Evolutionary conservation across 257 asterid species (phyloP).

Genomic region (Przewalskia tangutica): DNA sequence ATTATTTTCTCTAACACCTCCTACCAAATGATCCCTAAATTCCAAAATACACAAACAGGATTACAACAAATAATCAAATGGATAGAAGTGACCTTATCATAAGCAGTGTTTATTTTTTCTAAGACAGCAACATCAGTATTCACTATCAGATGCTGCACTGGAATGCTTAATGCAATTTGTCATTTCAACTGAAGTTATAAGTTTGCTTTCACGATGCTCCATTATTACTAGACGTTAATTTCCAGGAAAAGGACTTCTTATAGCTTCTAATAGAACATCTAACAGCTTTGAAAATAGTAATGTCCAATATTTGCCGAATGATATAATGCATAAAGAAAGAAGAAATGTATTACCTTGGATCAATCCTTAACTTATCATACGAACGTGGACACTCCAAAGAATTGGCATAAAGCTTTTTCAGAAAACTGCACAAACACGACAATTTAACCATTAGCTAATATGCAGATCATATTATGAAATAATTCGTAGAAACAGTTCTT

Average conservation of each 20-base stretch:
- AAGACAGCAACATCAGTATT: background rate
- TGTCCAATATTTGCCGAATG: background rate
- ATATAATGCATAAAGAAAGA: background rate
- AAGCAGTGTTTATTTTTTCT: background rate
- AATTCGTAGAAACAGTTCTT: background rate
- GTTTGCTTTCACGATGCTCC: background rate
- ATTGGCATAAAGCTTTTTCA: slow-evolving; percentile 67
- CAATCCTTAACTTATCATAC: slow-evolving; percentile 76
- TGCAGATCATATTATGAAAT: background rate
- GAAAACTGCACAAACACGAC: slow-evolving; percentile 38
- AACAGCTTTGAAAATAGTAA: background rate
- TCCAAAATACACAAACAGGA: background rate
- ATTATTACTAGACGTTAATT: background rate
- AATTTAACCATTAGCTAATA: background rate
- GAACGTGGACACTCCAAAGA: slow-evolving; percentile 88
- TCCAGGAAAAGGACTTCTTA: background rate
- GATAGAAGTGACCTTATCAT: background rate
- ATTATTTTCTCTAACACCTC: too few species aligned
- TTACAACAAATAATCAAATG: background rate
- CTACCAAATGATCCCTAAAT: background rate
- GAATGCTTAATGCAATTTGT: background rate
- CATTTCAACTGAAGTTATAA: background rate
- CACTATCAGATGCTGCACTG: background rate
- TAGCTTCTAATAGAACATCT: background rate
- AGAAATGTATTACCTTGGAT: slow-evolving; percentile 57